Evolutionary conservation across 2,329 filamentous ascomycete genomes (phyloP).

Genomic region (Diaporthe nobilis): DNA sequence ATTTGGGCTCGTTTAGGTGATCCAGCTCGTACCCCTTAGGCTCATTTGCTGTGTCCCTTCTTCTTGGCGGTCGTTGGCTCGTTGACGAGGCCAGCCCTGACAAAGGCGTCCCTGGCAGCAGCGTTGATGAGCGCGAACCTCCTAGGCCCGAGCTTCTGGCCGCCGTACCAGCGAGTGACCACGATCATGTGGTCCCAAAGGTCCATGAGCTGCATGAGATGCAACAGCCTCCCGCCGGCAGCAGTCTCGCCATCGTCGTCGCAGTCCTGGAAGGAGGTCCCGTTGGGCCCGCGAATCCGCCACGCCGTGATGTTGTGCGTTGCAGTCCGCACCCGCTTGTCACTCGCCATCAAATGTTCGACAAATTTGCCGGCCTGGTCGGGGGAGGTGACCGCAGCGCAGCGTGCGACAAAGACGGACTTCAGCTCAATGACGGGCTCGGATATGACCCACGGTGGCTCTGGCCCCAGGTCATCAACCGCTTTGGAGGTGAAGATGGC

Average conservation of each 20-base stretch:
- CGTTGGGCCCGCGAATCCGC: slow-evolving; percentile 78
- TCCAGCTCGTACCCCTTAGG: background rate
- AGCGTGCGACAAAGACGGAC: slow-evolving; percentile 88
- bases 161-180: slow-evolving; percentile 96
- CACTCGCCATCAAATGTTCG: slow-evolving; percentile 81
- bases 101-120: slow-evolving; percentile 85
- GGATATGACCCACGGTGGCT: slow-evolving; percentile 80
- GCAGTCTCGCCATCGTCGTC: slow-evolving; percentile 97
- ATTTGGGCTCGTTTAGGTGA: background rate
- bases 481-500: slow-evolving; percentile 2
- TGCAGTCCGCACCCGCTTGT: slow-evolving; percentile 87
- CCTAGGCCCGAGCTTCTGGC: slow-evolving; percentile 88
- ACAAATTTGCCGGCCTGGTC: slow-evolving; percentile 80
- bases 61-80: slow-evolving; percentile 62
- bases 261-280: slow-evolving; percentile 83
- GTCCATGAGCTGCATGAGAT: slow-evolving; percentile 95
- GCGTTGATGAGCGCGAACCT: slow-evolving; percentile 92
- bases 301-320: slow-evolving; percentile 98
- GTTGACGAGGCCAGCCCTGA: slow-evolving; percentile 79
- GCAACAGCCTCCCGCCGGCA: slow-evolving; percentile 86
- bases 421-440: slow-evolving; percentile 84
- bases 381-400: slow-evolving; percentile 77
- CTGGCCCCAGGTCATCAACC: slow-evolving; percentile 44
- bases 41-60: slow-evolving; percentile 56
- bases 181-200: slow-evolving; percentile 94